A percentile compares a stretch with the other conserved stretches of the same genome.
These are phyloP conservation scores for Narthecium ossifragum DNA, from an alignment of 106 monocot species.

Conservation along the genomic window DNA sequence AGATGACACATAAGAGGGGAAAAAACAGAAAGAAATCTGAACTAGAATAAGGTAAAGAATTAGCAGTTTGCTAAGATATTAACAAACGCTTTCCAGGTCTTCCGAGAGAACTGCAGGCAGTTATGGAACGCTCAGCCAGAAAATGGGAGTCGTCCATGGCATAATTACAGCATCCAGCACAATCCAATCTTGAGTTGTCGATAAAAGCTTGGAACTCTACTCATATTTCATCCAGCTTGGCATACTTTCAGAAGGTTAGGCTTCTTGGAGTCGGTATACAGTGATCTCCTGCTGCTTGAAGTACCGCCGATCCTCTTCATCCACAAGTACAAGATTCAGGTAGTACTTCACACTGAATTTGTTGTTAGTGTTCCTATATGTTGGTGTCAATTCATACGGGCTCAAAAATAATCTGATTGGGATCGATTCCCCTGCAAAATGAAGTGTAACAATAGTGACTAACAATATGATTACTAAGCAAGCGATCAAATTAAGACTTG, in stretches of 20 bases:
- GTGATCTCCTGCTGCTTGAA: slow-evolving; percentile 87
- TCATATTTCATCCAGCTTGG: background rate
- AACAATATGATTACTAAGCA: too few species aligned
- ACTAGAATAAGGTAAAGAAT: too few species aligned
- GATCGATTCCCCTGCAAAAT: slow-evolving; percentile 61
- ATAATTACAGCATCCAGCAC: too few species aligned
- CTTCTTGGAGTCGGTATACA: slow-evolving; percentile 56
- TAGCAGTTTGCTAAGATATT: too few species aligned
- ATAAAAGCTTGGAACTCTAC: background rate
- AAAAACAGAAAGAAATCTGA: too few species aligned
- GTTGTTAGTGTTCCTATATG: slow-evolving; percentile 76
- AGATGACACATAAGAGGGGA: too few species aligned
- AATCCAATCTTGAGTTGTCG: too few species aligned
- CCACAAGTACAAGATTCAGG: slow-evolving; percentile 70
- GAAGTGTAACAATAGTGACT: background rate
- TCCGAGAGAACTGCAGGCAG: background rate
- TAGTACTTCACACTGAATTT: slow-evolving; percentile 83
- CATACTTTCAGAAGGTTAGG: background rate
- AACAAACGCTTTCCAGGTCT: background rate
- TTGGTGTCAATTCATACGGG: slow-evolving; percentile 76
- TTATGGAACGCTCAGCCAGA: background rate
- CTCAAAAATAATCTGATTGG: slow-evolving; percentile 71
- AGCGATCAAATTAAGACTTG: too few species aligned
- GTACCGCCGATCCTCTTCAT: slow-evolving; percentile 69
- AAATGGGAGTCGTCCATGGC: too few species aligned